A percentile compares a stretch with the other conserved stretches of the same genome.
phyloP scores from a whole-genome alignment of 1,284 basidiomycete species.

The Moesziomyces globuligerus region DNA sequence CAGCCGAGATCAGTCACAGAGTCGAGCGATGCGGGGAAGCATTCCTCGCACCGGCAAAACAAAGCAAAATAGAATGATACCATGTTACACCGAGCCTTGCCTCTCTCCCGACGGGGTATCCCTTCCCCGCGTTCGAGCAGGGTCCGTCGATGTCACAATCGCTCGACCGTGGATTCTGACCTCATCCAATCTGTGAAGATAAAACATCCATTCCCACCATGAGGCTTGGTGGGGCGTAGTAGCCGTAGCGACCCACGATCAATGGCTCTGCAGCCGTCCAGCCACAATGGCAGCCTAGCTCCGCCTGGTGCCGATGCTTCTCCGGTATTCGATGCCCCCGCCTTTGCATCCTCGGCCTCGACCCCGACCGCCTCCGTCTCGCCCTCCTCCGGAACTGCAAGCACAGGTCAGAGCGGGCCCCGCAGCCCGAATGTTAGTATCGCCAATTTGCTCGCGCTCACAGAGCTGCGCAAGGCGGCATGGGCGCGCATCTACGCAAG shows the following conservation, averaged over 20 bases:
- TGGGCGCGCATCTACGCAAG: conserved; percentile 41
- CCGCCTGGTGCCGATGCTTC: neutral
- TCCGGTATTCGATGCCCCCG: neutral
- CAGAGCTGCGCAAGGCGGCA: conserved; percentile 42
- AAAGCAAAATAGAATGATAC: too few species aligned
- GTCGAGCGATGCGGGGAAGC: neutral
- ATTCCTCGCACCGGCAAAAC: neutral
- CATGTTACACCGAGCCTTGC: neutral
- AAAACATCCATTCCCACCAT: too few species aligned
- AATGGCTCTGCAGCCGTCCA: too few species aligned
- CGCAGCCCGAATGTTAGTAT: neutral
- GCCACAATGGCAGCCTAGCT: neutral
- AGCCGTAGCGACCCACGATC: neutral
- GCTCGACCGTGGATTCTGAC: too few species aligned
- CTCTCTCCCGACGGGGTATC: neutral
- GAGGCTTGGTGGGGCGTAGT: neutral
- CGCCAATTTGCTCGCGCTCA: conserved; percentile 32
- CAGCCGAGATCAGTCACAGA: neutral
- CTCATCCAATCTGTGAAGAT: too few species aligned
- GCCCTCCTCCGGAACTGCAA: conserved; percentile 1
- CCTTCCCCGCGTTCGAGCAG: neutral
- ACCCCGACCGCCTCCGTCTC: neutral
- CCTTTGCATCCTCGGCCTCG: neutral
- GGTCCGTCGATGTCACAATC: too few species aligned
- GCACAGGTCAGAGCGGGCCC: neutral